Base-by-base conservation (phyloP, 2,329 filamentous ascomycete species). In the Claviceps capensis region DNA sequence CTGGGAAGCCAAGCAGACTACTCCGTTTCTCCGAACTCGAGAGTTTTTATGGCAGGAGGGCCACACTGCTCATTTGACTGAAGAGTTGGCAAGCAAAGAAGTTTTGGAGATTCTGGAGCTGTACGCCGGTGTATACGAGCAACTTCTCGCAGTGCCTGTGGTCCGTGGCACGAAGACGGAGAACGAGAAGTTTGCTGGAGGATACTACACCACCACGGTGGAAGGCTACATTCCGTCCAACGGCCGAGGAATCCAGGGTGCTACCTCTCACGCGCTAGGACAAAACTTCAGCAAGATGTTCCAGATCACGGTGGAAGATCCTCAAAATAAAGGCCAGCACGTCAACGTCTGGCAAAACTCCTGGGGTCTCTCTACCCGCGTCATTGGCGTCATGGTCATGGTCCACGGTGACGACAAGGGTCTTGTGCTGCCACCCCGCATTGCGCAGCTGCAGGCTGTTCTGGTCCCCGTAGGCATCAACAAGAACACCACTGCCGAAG, bases 261-360 rank as follows among this genome's bases (percentile, higher is more conserved):
- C 83, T 50, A 98, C 93, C 42, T 95, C 88, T 50, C 93, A 98
- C 74, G 88, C 83, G 62, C 77, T 98, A 8, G 93, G 93, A 50
- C 93, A 98, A 72, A 96, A 98, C 73, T 98, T 98, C 72, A 90
- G 85, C 68, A 96, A 94, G 72, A 98, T 98, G 90, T 98, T 97
- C 67, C 86, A 93, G 68, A 97, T 98, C 67, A 95, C 86, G 0
- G 88, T 98, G 34, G 91, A 98, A 69, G 90, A 98, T 64, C 93
- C 93, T 23, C 75, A 76, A 54, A 78, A 93, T 67, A 85, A 87
- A 71, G 86, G 86, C 58, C 78, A 83, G 60, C 83, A 88, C 63
- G 73, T 96, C 52, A 74, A 91, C 64, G 90, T 97, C 53, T 97
- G 91, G 90, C 93, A 98, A 69, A 98, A 98, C 75, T 96, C 89